Base-by-base conservation (phyloP, 768 basidiomycete genomes). In the Auricularia cornea region DNA sequence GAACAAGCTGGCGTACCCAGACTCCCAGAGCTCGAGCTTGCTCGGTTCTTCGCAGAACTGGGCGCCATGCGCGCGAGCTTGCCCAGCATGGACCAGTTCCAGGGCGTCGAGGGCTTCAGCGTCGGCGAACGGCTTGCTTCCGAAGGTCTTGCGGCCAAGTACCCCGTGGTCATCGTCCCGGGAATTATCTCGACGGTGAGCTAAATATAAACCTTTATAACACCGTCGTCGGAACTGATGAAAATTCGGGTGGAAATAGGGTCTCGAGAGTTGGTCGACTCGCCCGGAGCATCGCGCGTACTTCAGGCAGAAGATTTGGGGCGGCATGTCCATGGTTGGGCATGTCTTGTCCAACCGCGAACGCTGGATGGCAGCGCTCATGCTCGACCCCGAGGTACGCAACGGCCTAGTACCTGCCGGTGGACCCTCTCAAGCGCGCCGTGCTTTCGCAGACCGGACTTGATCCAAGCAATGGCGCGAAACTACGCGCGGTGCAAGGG, bases 181-280 rank as follows among this genome's bases (percentile, higher is more conserved):
- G 94, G 94, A 1, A 88, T 96, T 60, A 86, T 95, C 40, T 94
- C 92, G 1, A 95, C 94, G 1, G 90, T 89, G 65, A 61, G 84
- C 73, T 56, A 48, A 23, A 2, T 31, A 28, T 41, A n/a, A n/a
- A n/a, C n/a, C n/a, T n/a, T n/a, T n/a, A n/a, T n/a, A n/a, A n/a
- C n/a, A n/a, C n/a, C n/a, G n/a, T n/a, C n/a, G n/a, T n/a, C n/a
- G n/a, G n/a, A n/a, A n/a, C n/a, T n/a, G n/a, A n/a, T n/a, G n/a
- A n/a, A n/a, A n/a, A n/a, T n/a, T n/a, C n/a, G n/a, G n/a, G n/a
- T n/a, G n/a, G n/a, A n/a, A n/a, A 29, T 65, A 91, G 84, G 88
- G 90, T 3, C 77, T 98, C 64, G 95, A 98, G 71, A 94, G 91
- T 6, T 99, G 97, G 96, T 89, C 91, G 3, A 96, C 96, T 0